A percentile compares a stretch with the other conserved stretches of the same genome.
phyloP scores from a whole-genome alignment of 2,329 filamentous ascomycete species.

The Aspergillus pseudoglaucus region DNA sequence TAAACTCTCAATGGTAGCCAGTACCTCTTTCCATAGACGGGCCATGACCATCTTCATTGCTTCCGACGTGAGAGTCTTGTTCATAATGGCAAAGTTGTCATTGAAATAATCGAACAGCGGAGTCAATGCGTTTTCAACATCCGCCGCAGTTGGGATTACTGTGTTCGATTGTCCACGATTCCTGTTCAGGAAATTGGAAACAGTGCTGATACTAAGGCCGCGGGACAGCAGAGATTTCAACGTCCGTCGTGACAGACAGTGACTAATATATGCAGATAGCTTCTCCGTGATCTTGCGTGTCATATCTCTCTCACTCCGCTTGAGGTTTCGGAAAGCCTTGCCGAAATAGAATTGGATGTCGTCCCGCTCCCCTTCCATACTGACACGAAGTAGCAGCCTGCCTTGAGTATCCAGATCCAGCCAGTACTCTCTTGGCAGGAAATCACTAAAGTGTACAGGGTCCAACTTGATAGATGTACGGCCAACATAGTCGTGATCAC shows the following conservation, averaged over 20 bases:
- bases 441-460: slow-evolving; percentile 93
- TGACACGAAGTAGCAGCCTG: slow-evolving; percentile 78
- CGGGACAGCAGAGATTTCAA: slow-evolving; percentile 67
- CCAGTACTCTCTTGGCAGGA: slow-evolving; percentile 94
- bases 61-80: slow-evolving; percentile 84
- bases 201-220: slow-evolving; percentile 64
- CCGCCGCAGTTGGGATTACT: slow-evolving; percentile 58
- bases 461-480: slow-evolving; percentile 97
- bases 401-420: slow-evolving; percentile 95
- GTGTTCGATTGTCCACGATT: slow-evolving; percentile 44
- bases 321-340: slow-evolving; percentile 90
- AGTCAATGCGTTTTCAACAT: slow-evolving; percentile 73
- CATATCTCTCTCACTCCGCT: slow-evolving; percentile 96
- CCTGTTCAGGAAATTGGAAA: slow-evolving; percentile 61
- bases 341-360: slow-evolving; percentile 99
- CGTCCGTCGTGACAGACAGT: slow-evolving; percentile 76
- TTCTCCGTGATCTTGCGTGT: slow-evolving; percentile 97
- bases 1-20: slow-evolving; percentile 82
- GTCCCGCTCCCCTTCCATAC: slow-evolving; percentile 97
- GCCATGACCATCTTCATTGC: slow-evolving; percentile 99
- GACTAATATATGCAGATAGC: slow-evolving; percentile 88
- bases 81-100: slow-evolving; percentile 99
- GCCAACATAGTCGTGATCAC: slow-evolving; percentile 95
- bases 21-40: slow-evolving; percentile 92
- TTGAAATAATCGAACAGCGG: slow-evolving; percentile 92